Base-by-base conservation (phyloP, 2,329 filamentous ascomycete genomes). In the Geosmithia morbida region DNA sequence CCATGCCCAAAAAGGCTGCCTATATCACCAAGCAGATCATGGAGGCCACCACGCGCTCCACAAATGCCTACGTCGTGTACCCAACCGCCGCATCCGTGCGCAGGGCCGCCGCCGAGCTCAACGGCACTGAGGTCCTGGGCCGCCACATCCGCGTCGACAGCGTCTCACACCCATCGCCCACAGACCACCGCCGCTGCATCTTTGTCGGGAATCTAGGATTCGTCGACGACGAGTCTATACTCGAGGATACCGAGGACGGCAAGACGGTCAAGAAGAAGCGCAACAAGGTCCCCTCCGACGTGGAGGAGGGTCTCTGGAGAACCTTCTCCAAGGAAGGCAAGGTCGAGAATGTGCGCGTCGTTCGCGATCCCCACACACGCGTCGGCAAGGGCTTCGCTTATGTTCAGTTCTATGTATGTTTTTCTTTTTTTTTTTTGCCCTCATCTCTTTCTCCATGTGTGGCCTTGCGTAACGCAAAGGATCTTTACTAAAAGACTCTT, bases 321-420 rank as follows among this genome's bases (percentile, higher is more conserved):
- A 81, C 83, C 18, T 94, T 94, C 58, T 68, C 73, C 50, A 78
- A 84, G 60, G 63, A 74, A 46, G 89, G 90, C 54, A 85, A 77
- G 53, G 85, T 98, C 13, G 90, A 98, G 66, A 94, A 83, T 59
- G 94, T 98, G 37, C 85, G 92, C 33, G 88, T 98, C 18, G 78
- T 96, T 46, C 81, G 92, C 48, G 92, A 98, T 59, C 73, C 85
- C 52, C 83, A 85, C 54, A 98, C 94, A 7, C 79, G 94, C 45
- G 87, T 98, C 29, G 88, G 92, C 57, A 98, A 98, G 62, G 92
- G 92, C 4, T 87, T 98, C 59, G 94, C 94, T 51, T 98, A 98
- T 58, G 90, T 98, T 16, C 92, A 98, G 60, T 98, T 98, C 66
- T 79, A 83, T 58, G 79, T 81, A 56, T 67, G 69, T 63, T 16